phyloP scores from a whole-genome alignment of 768 basidiomycete species.

The Saitozyma sp. region DNA sequence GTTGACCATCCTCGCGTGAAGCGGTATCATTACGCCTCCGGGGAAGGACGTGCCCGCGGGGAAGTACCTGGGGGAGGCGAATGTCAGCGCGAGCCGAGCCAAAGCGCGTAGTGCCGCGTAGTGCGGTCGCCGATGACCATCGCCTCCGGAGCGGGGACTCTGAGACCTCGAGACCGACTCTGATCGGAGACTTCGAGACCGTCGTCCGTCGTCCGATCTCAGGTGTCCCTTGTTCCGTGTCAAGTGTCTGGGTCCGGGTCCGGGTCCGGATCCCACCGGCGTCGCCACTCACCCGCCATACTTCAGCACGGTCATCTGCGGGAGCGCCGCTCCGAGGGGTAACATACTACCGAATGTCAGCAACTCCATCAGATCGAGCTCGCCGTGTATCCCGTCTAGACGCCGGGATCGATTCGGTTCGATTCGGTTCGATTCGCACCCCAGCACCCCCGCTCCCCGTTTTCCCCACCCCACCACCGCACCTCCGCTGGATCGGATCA shows the following conservation, averaged over 20 bases:
- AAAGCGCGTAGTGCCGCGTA: no score
- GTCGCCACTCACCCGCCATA: constrained; percentile 44
- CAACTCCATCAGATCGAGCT: background rate
- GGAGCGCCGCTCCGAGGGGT: constrained; percentile 48
- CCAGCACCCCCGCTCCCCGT: no score
- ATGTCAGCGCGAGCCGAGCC: background rate
- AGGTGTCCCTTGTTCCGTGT: background rate
- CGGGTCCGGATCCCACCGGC: no score
- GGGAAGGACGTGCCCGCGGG: constrained; percentile 50
- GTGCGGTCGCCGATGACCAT: no score
- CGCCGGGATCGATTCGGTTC: no score
- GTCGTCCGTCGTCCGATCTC: background rate
- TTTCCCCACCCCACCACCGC: no score
- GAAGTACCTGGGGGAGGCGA: constrained; percentile 31
- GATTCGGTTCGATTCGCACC: no score
- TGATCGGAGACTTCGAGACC: background rate
- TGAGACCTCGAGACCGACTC: no score
- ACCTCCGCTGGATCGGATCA: no score
- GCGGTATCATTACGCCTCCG: constrained; percentile 46
- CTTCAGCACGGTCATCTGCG: constrained; percentile 47
- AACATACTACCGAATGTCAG: constrained; percentile 26
- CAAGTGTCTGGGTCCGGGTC: no score
- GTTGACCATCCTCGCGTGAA: constrained; percentile 52
- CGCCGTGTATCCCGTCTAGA: background rate
- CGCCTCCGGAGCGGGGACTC: no score